Percentiles rank a stretch among this genome's conserved stretches.
These are phyloP conservation scores for Funneliformis geosporum DNA, from an alignment of 192 early-diverging fungal genomes.

Conservation along the genomic window DNA sequence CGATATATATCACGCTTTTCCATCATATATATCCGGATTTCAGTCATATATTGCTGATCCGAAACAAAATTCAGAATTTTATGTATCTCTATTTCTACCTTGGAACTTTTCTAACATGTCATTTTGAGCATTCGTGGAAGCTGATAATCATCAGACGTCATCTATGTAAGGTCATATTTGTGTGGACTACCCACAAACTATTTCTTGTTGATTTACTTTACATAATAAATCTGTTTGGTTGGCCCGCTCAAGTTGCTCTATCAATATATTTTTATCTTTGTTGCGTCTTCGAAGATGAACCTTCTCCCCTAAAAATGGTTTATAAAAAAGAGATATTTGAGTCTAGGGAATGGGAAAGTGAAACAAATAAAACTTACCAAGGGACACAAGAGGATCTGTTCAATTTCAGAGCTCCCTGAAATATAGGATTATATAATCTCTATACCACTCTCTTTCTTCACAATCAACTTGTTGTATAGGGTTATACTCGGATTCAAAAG, in stretches of 20 bases:
- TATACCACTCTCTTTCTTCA: conserved; percentile 6
- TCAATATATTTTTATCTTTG: too few relatives aligned
- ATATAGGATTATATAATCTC: conserved; percentile 29
- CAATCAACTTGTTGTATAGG: conserved; percentile 10
- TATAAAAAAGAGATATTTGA: background rate
- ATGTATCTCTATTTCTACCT: too few relatives aligned
- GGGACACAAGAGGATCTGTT: conserved; percentile 14
- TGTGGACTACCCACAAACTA: background rate
- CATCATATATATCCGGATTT: conserved; percentile 34
- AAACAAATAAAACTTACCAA: conserved; percentile 26
- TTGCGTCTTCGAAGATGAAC: too few relatives aligned
- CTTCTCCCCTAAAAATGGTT: conserved; percentile 1
- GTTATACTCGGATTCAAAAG: conserved; percentile 7
- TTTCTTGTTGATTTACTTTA: too few relatives aligned
- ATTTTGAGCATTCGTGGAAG: conserved; percentile 9
- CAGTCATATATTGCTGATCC: conserved; percentile 32
- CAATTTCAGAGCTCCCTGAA: conserved; percentile 30
- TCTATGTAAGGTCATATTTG: conserved; percentile 31
- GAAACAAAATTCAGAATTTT: conserved; percentile 25
- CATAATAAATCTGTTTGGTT: too few relatives aligned
- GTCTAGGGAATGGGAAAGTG: background rate
- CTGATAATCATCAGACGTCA: conserved; percentile 12
- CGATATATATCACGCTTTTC: conserved; percentile 35
- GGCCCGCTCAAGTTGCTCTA: too few relatives aligned
- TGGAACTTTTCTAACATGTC: conserved; percentile 22